Evolutionary conservation across 306 rosid genomes (phyloP).

Genomic region (Acmispon strigosus): DNA sequence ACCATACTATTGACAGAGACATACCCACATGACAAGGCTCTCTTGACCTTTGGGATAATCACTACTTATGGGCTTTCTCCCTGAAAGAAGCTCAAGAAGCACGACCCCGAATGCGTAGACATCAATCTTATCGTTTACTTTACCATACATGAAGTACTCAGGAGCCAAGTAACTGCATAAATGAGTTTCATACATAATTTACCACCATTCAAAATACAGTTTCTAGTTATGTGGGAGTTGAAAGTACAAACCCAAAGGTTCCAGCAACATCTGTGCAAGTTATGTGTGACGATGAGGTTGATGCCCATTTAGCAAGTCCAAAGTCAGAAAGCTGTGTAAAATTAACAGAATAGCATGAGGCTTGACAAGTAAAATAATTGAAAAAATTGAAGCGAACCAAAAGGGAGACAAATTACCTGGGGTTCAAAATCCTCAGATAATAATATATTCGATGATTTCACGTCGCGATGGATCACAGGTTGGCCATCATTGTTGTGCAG

Average conservation of each 20-base stretch:
- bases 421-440: constrained; percentile 92
- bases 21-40: constrained; percentile 99
- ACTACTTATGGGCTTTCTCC: constrained; percentile 81
- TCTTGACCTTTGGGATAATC: constrained; percentile 82
- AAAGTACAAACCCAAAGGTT: constrained; percentile 79
- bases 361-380: background rate
- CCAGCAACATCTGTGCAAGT: constrained; percentile 95
- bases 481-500: constrained; percentile 49
- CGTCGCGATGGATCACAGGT: constrained; percentile 84
- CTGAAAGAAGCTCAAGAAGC: constrained; percentile 91
- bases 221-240: background rate
- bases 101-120: constrained; percentile 93
- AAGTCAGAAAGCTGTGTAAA: constrained; percentile 87
- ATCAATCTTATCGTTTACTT: constrained; percentile 80
- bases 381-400: background rate
- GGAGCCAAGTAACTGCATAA: constrained; percentile 91
- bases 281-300: constrained; percentile 60
- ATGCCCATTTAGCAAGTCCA: constrained; percentile 92
- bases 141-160: constrained; percentile 95
- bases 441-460: constrained; percentile 84
- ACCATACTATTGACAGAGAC: constrained; percentile 14
- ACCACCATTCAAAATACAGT: constrained; percentile 7
- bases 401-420: constrained; percentile 44
- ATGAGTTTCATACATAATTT: constrained; percentile 8
- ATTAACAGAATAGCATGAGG: constrained; percentile 6